Evolutionary conservation across 2,329 filamentous ascomycete genomes (phyloP), one percentile per base, ranked within the genome.

Genomic region (Penicillium sp.): DNA sequence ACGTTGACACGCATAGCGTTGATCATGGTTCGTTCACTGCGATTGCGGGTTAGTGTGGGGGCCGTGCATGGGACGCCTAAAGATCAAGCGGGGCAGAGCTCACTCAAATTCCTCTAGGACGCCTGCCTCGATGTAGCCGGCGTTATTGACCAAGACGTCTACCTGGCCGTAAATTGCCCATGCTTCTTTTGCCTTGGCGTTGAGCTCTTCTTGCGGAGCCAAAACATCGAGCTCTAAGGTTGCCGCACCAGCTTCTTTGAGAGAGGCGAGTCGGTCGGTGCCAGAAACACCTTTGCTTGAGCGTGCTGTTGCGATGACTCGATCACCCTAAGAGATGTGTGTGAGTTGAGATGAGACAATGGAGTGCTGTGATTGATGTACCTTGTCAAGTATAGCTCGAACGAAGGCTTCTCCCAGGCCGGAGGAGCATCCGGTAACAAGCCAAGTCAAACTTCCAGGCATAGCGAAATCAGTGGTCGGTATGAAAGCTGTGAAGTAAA

Each of bases 171-270:
- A 63, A 11, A 67, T 56, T 1, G 26, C 50, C 37, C 64, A 57
- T 16, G 66, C 65, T 3, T 58, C 57, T 26, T 56, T 52, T 16
- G 63, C 60, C 24, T 62, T 62, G 13, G 56, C 21, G 31, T 66
- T 46, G 2, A 71, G 54, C 8, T 59, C 59, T 16, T 55, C 44
- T 45, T 65, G 59, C 1, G 60, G 37, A 2, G 60, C 57, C 5
- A 67, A 67, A 46, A 71, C 63, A 44, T 73, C 68, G 4, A 72
- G 49, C 22, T 60, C 52, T 24, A 73, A 44, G 11, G 61, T 56
- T 1, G 62, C 60, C 10, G 68, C 66, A 8, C 69, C 70, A 4
- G 63, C 61, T 2, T 63, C 53, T 44, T 67, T 61, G 43, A 74
- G 54, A 27, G 48, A n/a, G 19, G 24, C 5, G 1, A 51, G 37